A percentile compares a stretch with the other conserved stretches of the same genome.
These are phyloP conservation scores for Colletotrichum euphorbiae DNA, from an alignment of 2,329 filamentous ascomycete genomes.

Conservation along the genomic window DNA sequence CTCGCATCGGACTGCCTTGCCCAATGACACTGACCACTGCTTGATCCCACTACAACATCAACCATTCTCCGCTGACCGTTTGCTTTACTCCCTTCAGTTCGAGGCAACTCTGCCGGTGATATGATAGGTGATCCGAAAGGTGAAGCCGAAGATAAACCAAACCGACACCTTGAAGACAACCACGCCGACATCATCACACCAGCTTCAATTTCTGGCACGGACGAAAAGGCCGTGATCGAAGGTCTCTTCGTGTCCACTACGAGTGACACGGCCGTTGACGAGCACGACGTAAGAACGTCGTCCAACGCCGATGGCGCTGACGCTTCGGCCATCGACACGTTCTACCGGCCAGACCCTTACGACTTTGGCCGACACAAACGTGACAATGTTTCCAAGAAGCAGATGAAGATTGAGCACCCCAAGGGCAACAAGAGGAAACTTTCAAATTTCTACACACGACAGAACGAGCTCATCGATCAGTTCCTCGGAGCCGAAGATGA, in stretches of 20 bases:
- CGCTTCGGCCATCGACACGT: slow-evolving; percentile 24
- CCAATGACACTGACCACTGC: slow-evolving; percentile 33
- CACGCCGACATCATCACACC: slow-evolving; percentile 19
- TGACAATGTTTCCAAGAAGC: slow-evolving; percentile 53
- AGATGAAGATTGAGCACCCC: slow-evolving; percentile 62
- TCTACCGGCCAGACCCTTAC: slow-evolving; percentile 49
- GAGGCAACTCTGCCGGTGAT: slow-evolving; percentile 29
- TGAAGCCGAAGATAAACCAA: slow-evolving; percentile 19
- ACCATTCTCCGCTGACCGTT: slow-evolving; percentile 23
- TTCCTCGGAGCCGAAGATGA: slow-evolving; percentile 68
- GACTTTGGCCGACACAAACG: slow-evolving; percentile 55
- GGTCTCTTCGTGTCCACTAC: slow-evolving; percentile 16
- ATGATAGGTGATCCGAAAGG: slow-evolving; percentile 16
- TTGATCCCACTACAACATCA: slow-evolving; percentile 19
- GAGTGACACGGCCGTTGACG: not conserved
- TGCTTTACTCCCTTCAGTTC: slow-evolving; percentile 18
- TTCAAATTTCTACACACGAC: slow-evolving; percentile 59
- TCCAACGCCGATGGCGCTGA: slow-evolving; percentile 27
- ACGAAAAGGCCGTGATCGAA: slow-evolving; percentile 4
- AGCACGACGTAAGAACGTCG: slow-evolving; percentile 13
- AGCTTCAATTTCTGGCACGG: slow-evolving; percentile 25
- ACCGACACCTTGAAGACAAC: slow-evolving; percentile 3
- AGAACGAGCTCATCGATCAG: slow-evolving; percentile 62
- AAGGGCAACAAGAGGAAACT: slow-evolving; percentile 56
- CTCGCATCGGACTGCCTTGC: slow-evolving; percentile 36